Base-by-base conservation (phyloP, 768 basidiomycete genomes). In the Phylloporus rhodoxanthus region DNA sequence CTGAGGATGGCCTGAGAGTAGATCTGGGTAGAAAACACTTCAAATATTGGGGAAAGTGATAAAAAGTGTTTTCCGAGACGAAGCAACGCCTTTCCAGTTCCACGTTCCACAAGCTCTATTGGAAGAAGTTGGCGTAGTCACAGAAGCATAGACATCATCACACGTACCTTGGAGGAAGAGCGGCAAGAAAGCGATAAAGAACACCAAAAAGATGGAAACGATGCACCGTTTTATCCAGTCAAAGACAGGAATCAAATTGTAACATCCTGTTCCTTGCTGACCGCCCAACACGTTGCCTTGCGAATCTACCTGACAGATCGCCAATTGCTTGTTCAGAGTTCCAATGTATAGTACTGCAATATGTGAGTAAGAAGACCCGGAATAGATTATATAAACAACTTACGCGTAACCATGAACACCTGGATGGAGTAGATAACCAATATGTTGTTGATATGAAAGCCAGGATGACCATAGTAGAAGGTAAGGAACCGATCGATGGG, bases 401-500 rank as follows among this genome's bases (percentile, higher is more conserved):
- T 63, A 92, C 90, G 63, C 17, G 91, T 91, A 48, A 97, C 74
- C 91, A 98, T 96, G 77, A 99, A 98, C 48, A 95, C 79, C 66
- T 96, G 93, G 47, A 99, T 91, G 21, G 96, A 97, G 69, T 91
- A 86, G 60, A 99, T 98, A 72, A 99, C 94, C 65, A 99, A 75
- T 61, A 98, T 98, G 67, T 99, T 98, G 79, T 99, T 99, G 76
- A 99, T 83, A 68, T 99, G 96, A 85, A 99, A 99, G 62, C 91
- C 96, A 48, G 96, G 95, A 71, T 99, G 96, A 47, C 89, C 95
- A 61, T 98, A 99, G 74, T 99, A 99, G 78, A 98, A 99, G 19
- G 95, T 98, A 61, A 99, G 76, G 84, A 99, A 99, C 21, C 96
- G 88, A 67, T 99, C 96, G 61, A 99, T 83, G 29, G 96, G 96